Percentiles rank a stretch among this genome's conserved stretches.
Evolutionary conservation across 139 green algal genomes (phyloP).

Genomic region (Chlorokybus atmophyticus): DNA sequence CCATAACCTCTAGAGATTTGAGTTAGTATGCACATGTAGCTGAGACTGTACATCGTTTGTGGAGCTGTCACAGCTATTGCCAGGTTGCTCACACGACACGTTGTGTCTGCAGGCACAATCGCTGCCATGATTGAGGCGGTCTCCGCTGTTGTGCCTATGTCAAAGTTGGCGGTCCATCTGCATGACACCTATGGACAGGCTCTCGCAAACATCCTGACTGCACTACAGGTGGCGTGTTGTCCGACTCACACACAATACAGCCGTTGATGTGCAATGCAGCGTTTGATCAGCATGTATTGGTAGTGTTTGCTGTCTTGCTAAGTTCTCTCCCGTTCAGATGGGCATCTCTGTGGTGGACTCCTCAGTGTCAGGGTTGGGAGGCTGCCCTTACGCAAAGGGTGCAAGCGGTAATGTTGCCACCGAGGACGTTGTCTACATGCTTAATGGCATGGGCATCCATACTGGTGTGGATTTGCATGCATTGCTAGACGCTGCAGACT

Average conservation of each 20-base stretch:
- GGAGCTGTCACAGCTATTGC: too few species aligned
- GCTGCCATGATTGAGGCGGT: conserved; percentile 54
- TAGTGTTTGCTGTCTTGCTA: background rate
- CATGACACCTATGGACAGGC: conserved; percentile 91
- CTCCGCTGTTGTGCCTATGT: conserved; percentile 30
- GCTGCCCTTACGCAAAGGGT: conserved; percentile 79
- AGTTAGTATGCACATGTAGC: too few species aligned
- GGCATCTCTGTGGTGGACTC: conserved; percentile 59
- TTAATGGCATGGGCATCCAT: conserved; percentile 64
- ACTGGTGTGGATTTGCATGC: conserved; percentile 59
- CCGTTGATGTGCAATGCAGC: background rate
- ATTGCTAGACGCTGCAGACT: conserved; percentile 49
- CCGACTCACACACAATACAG: background rate
- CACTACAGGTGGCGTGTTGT: conserved; percentile 39
- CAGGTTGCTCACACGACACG: too few species aligned
- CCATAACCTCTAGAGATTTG: too few species aligned
- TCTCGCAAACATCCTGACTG: conserved; percentile 71
- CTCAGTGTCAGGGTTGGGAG: conserved; percentile 69
- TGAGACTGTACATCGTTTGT: too few species aligned
- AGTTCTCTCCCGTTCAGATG: conserved; percentile 3
- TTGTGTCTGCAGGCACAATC: conserved; percentile 36
- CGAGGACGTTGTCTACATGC: conserved; percentile 86
- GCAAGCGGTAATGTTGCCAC: conserved; percentile 86
- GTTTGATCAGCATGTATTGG: background rate
- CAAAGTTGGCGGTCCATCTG: conserved; percentile 68